Percentiles rank a stretch among this genome's conserved stretches.
Conservation (phyloP, 129 eudicot species). For the Chrysanthemum lavandulifolium region DNA sequence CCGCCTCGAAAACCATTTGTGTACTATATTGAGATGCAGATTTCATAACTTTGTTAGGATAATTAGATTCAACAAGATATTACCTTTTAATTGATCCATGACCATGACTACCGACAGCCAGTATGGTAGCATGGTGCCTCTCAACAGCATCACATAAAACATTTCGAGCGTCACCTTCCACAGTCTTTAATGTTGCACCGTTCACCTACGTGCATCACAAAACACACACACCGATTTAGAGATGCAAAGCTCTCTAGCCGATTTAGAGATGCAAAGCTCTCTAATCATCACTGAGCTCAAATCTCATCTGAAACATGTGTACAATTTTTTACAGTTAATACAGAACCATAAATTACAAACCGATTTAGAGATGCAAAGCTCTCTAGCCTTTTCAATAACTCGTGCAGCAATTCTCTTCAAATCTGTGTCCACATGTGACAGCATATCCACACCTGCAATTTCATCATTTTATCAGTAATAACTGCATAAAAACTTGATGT, state of each 20-base stretch:
- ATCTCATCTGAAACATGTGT: too few relatives aligned
- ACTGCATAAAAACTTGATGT: neutral
- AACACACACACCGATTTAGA: neutral
- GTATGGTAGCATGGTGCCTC: slow-evolving; percentile 66
- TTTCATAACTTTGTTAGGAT: neutral
- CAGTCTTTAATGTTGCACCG: slow-evolving; percentile 49
- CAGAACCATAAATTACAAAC: slow-evolving; percentile 29
- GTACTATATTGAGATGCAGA: neutral
- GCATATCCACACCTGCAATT: slow-evolving; percentile 57
- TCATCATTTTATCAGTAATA: neutral
- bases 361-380: slow-evolving; percentile 58
- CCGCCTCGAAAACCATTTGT: slow-evolving; percentile 35
- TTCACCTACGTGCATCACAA: slow-evolving; percentile 41
- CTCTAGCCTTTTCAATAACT: slow-evolving; percentile 62
- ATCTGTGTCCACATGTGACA: slow-evolving; percentile 62
- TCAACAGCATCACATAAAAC: slow-evolving; percentile 83
- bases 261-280: too few relatives aligned
- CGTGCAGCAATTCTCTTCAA: slow-evolving; percentile 73
- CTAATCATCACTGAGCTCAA: too few relatives aligned
- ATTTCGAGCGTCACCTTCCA: slow-evolving; percentile 84
- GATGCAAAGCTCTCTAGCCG: too few relatives aligned
- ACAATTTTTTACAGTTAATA: too few relatives aligned
- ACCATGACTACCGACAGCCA: slow-evolving; percentile 91
- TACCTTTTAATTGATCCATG: slow-evolving; percentile 89
- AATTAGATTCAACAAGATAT: neutral